A percentile compares a stretch with the other conserved stretches of the same genome.
Conservation (phyloP, 2,329 filamentous ascomycete species). For the Fusarium sarcochroum region DNA sequence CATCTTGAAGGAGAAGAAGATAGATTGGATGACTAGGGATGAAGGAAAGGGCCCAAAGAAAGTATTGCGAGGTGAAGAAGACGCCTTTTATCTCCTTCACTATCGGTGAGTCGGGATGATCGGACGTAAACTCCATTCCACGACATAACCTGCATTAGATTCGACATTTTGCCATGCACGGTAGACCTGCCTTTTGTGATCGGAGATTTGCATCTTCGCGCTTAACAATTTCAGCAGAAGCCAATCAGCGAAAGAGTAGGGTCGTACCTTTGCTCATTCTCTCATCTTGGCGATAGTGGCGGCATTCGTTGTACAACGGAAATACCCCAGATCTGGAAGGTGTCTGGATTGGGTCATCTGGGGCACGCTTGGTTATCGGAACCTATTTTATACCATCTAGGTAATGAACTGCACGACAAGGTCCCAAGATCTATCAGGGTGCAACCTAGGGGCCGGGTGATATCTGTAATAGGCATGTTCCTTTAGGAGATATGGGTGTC, state of each 20-base stretch:
- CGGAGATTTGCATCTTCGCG: slow-evolving; percentile 2
- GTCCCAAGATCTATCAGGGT: neutral
- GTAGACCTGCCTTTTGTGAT: slow-evolving; percentile 2
- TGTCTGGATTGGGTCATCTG: neutral
- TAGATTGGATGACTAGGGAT: neutral
- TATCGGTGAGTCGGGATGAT: too few species aligned
- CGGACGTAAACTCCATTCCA: too few species aligned
- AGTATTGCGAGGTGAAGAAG: fast-evolving
- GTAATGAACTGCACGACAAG: neutral
- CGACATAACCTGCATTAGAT: neutral
- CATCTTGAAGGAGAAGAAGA: slow-evolving; percentile 19
- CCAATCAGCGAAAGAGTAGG: slow-evolving; percentile 11
- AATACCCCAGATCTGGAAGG: slow-evolving; percentile 31
- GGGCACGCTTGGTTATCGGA: neutral
- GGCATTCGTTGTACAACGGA: slow-evolving; percentile 12
- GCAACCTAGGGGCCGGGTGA: neutral
- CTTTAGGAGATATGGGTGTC: neutral
- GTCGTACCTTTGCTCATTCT: slow-evolving; percentile 14
- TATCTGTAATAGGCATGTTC: slow-evolving; percentile 4
- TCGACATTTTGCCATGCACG: neutral
- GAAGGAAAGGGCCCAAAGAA: neutral
- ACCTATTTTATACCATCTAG: neutral
- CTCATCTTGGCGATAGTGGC: slow-evolving; percentile 32
- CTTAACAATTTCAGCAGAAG: neutral
- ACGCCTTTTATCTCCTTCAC: slow-evolving; percentile 1